These are phyloP conservation scores for Houttuynia cordata DNA, from an alignment of 164 flowering plant genomes.

Conservation along the genomic window DNA sequence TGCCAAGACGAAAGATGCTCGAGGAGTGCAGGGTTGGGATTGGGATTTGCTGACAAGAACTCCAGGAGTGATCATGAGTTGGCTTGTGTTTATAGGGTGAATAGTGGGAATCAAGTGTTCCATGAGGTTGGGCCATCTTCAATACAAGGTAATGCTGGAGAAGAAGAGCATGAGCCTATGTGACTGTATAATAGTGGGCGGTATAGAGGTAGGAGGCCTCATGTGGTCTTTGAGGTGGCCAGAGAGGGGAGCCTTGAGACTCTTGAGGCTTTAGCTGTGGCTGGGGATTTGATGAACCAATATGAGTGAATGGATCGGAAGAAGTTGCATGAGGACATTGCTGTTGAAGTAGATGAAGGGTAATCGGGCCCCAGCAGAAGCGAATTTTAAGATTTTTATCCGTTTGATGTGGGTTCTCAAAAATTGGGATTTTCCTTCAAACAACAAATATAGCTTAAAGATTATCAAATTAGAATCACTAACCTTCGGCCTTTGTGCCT, in stretches of 20 bases:
- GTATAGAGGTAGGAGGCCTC: neutral
- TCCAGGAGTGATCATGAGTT: constrained; percentile 18
- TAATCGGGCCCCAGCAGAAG: no score
- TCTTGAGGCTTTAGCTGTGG: neutral
- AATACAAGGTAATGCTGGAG: neutral
- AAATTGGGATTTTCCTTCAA: no score
- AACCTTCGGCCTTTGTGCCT: no score
- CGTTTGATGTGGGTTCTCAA: no score
- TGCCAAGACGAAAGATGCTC: constrained; percentile 17
- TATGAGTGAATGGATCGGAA: neutral
- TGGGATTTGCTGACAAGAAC: constrained; percentile 17
- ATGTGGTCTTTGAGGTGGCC: neutral
- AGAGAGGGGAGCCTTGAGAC: no score
- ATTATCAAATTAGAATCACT: no score
- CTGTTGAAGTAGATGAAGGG: neutral
- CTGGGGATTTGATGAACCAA: neutral
- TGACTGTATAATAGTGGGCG: neutral
- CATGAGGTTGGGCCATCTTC: neutral
- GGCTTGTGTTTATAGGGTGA: constrained; percentile 3
- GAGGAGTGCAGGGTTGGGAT: constrained; percentile 2
- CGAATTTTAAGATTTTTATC: no score
- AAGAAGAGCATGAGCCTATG: neutral
- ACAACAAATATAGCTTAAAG: no score
- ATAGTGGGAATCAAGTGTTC: neutral
- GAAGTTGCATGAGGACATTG: neutral